Percentiles rank a stretch among this genome's conserved stretches.
phyloP scores from a whole-genome alignment of 768 basidiomycete genomes.

The Lyophyllum semitale region DNA sequence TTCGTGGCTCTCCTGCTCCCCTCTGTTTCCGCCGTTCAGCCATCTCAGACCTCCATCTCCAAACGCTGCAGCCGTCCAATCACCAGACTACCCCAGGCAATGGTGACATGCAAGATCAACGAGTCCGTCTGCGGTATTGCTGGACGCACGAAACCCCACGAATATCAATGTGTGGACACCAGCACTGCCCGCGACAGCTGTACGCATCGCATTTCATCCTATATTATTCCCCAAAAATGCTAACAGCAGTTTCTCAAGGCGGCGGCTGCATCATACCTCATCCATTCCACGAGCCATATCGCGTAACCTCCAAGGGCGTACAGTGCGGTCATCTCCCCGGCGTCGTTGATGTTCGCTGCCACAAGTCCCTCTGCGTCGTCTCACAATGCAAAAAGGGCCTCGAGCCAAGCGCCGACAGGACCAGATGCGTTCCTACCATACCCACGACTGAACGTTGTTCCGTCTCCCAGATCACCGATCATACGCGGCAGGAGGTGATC shows the following conservation, averaged over 20 bases:
- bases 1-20: not conserved
- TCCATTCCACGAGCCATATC: conserved; percentile 19
- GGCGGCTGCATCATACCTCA: conserved; percentile 20
- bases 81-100: conserved; percentile 16
- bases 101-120: conserved; percentile 15
- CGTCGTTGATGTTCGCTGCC: conserved; percentile 8
- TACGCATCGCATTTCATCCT: no score
- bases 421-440: conserved; percentile 6
- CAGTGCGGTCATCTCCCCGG: conserved; percentile 19
- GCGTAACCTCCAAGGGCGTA: conserved; percentile 26
- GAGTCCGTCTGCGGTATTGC: conserved; percentile 21
- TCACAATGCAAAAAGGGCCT: conserved; percentile 11
- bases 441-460: conserved; percentile 1
- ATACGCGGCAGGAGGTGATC: not conserved
- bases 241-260: conserved; percentile 3
- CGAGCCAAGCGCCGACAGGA: conserved; percentile 8
- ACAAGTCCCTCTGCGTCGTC: conserved; percentile 11
- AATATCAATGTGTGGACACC: conserved; percentile 21
- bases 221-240: not conserved
- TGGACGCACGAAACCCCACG: conserved; percentile 8
- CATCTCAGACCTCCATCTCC: conserved; percentile 1
- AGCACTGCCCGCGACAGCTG: conserved; percentile 13
- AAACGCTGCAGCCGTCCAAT: conserved; percentile 14
- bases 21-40: not conserved
- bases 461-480: not conserved